Conservation (phyloP, 2,329 filamentous ascomycete species). For the Hymenoscyphus linearis region DNA sequence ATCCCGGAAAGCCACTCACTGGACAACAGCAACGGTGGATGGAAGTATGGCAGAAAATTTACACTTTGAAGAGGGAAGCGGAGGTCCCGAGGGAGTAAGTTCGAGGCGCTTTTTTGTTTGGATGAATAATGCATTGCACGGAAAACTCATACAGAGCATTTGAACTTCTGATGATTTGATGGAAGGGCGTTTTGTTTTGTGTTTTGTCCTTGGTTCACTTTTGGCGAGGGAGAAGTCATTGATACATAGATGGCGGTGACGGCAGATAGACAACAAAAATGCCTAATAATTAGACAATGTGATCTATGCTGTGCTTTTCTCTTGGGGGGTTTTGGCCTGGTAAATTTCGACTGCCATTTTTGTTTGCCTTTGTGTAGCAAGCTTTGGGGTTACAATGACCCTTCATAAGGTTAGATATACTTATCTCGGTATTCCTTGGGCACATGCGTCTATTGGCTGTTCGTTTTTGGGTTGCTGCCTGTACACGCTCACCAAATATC, state of each 20-base stretch:
- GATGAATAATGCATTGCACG: background rate
- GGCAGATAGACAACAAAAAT: background rate
- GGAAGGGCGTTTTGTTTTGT: background rate
- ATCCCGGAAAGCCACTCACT: slow-evolving; percentile 56
- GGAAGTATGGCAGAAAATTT: slow-evolving; percentile 68
- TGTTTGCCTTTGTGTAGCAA: no score
- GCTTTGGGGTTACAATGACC: no score
- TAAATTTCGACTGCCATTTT: no score
- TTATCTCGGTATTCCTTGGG: no score
- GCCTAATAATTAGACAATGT: background rate
- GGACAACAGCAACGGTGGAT: slow-evolving; percentile 69
- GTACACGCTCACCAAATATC: no score
- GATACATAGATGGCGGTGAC: background rate
- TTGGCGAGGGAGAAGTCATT: background rate
- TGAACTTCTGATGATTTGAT: background rate
- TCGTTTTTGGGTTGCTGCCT: no score
- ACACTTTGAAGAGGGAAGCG: slow-evolving; percentile 5
- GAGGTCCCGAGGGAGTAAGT: background rate
- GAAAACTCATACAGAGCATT: background rate
- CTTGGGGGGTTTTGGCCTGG: no score
- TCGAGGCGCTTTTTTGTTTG: background rate
- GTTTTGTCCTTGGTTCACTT: background rate
- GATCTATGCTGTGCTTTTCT: background rate
- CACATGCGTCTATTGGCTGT: no score
- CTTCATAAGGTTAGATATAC: no score